Conservation (phyloP, 1,284 basidiomycete species). For the Filobasidium uniguttulatum region DNA sequence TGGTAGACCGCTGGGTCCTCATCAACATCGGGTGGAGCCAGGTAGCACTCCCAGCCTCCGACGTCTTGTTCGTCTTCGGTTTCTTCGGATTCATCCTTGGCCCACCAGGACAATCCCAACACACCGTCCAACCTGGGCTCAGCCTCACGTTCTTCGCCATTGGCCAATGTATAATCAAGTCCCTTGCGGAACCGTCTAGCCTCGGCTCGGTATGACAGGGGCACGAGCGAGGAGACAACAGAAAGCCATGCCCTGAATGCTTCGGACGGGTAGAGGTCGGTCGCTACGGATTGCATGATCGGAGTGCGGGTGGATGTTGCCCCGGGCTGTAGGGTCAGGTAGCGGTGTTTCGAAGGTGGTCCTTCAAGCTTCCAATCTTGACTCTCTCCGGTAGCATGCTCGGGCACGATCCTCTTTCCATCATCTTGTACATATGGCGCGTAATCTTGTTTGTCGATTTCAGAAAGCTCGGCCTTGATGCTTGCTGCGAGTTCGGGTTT, state of each 20-base stretch:
- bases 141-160: constrained; percentile 55
- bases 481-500: constrained; percentile 50
- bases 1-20: constrained; percentile 91
- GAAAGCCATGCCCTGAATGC: constrained; percentile 83
- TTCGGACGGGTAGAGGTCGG: constrained; percentile 58
- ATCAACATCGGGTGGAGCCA: constrained; percentile 82
- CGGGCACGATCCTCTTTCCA: constrained; percentile 43
- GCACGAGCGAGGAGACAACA: constrained; percentile 63
- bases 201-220: constrained; percentile 57
- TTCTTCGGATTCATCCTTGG: constrained; percentile 32
- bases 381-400: constrained; percentile 44
- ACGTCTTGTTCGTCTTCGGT: constrained; percentile 45
- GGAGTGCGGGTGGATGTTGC: constrained; percentile 20
- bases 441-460: constrained; percentile 51
- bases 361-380: constrained; percentile 62
- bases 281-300: constrained; percentile 49
- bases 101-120: constrained; percentile 74
- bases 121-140: constrained; percentile 76
- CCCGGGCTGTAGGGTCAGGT: constrained; percentile 47
- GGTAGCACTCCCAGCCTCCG: constrained; percentile 97
- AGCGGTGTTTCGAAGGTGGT: constrained; percentile 89
- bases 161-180: constrained; percentile 88
- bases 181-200: constrained; percentile 83
- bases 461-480: constrained; percentile 52
- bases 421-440: constrained; percentile 14